Evolutionary conservation across 768 basidiomycete species (phyloP), one percentile per base, ranked within the genome.

Genomic region (Russula brevipes): DNA sequence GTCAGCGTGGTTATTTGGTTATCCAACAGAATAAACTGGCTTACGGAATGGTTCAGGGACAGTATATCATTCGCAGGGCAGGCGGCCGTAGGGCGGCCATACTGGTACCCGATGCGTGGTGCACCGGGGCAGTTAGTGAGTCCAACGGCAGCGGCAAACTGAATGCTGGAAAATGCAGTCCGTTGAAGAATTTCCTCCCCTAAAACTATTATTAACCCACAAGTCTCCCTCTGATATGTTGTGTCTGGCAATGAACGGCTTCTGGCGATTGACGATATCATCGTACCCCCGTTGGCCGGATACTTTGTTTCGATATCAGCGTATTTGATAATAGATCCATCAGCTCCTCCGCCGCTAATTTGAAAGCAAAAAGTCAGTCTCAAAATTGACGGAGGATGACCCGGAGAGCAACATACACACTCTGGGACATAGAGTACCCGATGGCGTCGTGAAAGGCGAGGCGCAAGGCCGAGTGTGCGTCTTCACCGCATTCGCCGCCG

Each of bases 191-290:
- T 38, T 31, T 35, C 4, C 54, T 38, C 46, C 14, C 24, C 36
- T 41, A 19, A n/a, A 24, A 35, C 4, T 41, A 42, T 19, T 5
- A 41, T 2, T 41, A 12, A 72, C 78, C 58, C 64, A 81, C 80
- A 83, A 77, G 72, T 83, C 82, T 47, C 79, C 81, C 42, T 76
- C 60, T 14, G 74, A 69, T 52, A 79, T 72, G 63, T 75, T 73
- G 71, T 78, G 71, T 44, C 69, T 72, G 12, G 62, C 61, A 30
- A 77, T 59, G 71, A 80, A 73, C 3, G 75, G 74, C 33, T 69
- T 71, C 56, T 78, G 74, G 46, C 51, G 7, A 9, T 57, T 35
- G 41, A 70, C 66, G 42, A 64, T 70, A 17, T 69, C 61, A 31
- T 65, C 56, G 46, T 57, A 14, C 70, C 72, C n/a, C 9, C 58